Conservation (phyloP, 1,284 basidiomycete genomes). For the Pterulicium gracile region DNA sequence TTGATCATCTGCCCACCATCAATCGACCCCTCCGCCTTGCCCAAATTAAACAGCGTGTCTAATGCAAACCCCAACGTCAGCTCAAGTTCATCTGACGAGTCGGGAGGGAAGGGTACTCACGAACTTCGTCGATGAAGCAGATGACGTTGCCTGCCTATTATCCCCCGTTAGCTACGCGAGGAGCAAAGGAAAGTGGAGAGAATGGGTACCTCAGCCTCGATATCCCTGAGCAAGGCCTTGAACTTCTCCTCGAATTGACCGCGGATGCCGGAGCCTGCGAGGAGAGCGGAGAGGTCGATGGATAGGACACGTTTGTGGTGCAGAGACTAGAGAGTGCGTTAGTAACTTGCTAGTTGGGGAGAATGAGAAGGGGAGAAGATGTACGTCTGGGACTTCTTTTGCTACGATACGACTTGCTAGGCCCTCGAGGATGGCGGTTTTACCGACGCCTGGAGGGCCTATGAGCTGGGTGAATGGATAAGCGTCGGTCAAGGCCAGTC, state of each 20-base stretch:
- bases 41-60: conserved; percentile 78
- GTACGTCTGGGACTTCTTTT: conserved; percentile 84
- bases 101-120: conserved; percentile 31
- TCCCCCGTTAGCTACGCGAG: too few species aligned
- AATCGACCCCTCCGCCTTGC: conserved; percentile 86
- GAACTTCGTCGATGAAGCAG: conserved; percentile 89
- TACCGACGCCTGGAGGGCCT: conserved; percentile 78
- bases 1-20: conserved; percentile 92
- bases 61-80: conserved; percentile 5
- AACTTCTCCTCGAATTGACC: conserved; percentile 92
- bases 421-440: conserved; percentile 90
- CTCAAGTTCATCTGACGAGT: conserved; percentile 3
- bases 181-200: too few species aligned
- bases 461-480: conserved; percentile 38
- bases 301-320: conserved; percentile 77
- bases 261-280: conserved; percentile 82
- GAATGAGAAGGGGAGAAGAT: conserved; percentile 12
- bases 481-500: conserved; percentile 2
- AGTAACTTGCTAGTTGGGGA: neutral
- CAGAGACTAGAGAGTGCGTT: conserved; percentile 43
- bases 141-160: conserved; percentile 61
- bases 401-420: conserved; percentile 82
- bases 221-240: conserved; percentile 77
- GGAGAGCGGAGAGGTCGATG: conserved; percentile 71
- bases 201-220: conserved; percentile 63